A percentile compares a stretch with the other conserved stretches of the same genome.
Conservation (phyloP, 1,139 yeast species). For the Lodderomyces beijingensis region DNA sequence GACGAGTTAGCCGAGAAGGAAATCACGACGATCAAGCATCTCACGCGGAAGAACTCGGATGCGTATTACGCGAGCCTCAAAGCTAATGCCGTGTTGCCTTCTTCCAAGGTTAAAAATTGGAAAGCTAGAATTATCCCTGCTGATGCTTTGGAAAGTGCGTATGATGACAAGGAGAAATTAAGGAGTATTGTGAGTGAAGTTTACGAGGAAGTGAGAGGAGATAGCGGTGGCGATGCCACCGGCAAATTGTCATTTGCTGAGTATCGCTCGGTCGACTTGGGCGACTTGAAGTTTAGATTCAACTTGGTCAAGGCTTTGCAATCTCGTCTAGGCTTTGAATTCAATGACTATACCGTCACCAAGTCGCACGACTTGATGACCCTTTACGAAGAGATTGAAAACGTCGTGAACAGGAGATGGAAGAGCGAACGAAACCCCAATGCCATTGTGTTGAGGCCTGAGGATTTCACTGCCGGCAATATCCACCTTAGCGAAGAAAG, state of each 20-base stretch:
- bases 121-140: conserved; percentile 16
- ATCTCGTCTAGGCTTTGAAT: conserved; percentile 53
- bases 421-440: conserved; percentile 68
- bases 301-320: conserved; percentile 55
- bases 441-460: conserved; percentile 47
- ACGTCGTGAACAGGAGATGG: conserved; percentile 46
- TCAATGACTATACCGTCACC: conserved; percentile 63
- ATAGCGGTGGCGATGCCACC: conserved; percentile 9
- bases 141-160: conserved; percentile 25
- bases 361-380: conserved; percentile 42
- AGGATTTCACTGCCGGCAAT: conserved; percentile 37
- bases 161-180: conserved; percentile 21
- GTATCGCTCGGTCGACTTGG: conserved; percentile 20
- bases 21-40: conserved; percentile 29
- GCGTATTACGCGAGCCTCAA: conserved; percentile 23
- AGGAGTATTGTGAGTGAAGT: conserved; percentile 23
- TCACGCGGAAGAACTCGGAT: conserved; percentile 36
- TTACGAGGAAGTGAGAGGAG: conserved; percentile 17
- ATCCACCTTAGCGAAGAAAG: conserved; percentile 51
- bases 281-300: conserved; percentile 58
- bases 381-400: conserved; percentile 41
- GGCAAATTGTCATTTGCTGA: conserved; percentile 8
- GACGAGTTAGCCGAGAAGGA: conserved; percentile 39
- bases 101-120: conserved; percentile 34
- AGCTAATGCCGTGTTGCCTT: conserved; percentile 24